Evolutionary conservation across 2,329 filamentous ascomycete species (phyloP), one percentile per base, ranked within the genome.

Genomic region (Neonectria faginata): DNA sequence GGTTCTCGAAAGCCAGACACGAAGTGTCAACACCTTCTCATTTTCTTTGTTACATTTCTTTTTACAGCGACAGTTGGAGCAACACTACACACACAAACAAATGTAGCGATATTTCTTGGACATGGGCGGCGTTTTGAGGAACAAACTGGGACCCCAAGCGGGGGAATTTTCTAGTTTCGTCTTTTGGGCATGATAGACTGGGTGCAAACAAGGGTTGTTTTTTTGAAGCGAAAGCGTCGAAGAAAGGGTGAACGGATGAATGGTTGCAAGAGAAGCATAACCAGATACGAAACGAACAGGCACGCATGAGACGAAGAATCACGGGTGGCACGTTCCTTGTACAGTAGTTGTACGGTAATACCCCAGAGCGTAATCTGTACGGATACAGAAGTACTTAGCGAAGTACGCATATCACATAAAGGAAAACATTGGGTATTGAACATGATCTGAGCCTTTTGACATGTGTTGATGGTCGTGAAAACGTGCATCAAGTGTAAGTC

Each of bases 311-410:
- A 45, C 51, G 65, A 47, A 57, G 25, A 48, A 60, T 42, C 36
- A 33, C 44, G 22, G 48, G 60, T 58, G 44, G 58, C 42, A 67
- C 53, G 57, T 66, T 59, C 59, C 36, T 66, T 72, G 70, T 72
- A 72, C 29, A 65, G 64, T 64, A 62, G 41, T 44, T 36, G 50
- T 59, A 59, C 33, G 55, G 52, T 69, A 70, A 73, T 73, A 73
- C 68, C 71, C 67, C 56, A 54, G 57, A 70, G 65, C 42, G 65
- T n/a, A n/a, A n/a, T n/a, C n/a, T n/a, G n/a, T 62, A 51, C 63
- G 53, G 63, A 63, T 53, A 55, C 22, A 31, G 22, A 41, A 25
- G 29, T 36, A 39, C 10, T 11, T 25, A 39, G 27, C 41, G 33
- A 39, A 39, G 14, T 55, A 54, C 20, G 45, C 25, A 25, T 33